These are phyloP conservation scores for Dipteronia sinensis DNA, from an alignment of 345 rosid genomes.

Conservation along the genomic window DNA sequence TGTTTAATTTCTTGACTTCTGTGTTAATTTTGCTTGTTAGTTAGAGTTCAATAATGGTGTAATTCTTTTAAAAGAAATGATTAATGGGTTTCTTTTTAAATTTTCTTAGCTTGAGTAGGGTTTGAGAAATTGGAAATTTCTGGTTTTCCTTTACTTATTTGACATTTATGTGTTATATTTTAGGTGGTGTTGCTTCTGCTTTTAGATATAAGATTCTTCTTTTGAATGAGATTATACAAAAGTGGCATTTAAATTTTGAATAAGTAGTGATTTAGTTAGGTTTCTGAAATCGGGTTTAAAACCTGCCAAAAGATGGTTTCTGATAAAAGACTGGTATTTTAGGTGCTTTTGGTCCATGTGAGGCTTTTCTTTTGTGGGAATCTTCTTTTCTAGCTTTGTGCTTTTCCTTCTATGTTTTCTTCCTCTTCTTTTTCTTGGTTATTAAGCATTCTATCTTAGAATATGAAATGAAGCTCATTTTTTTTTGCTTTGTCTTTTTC, in stretches of 20 bases:
- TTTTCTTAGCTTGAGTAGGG: background rate
- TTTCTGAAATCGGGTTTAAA: conserved; percentile 23
- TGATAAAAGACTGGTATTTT: conserved; percentile 44
- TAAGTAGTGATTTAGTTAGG: conserved; percentile 14
- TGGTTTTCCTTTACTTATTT: background rate
- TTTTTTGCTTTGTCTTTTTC: background rate
- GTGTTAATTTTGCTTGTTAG: background rate
- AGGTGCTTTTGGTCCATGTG: conserved; percentile 64
- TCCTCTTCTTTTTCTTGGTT: conserved; percentile 41
- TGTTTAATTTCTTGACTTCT: background rate
- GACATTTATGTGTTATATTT: background rate
- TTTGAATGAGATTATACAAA: conserved; percentile 18
- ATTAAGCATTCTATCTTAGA: conserved; percentile 37
- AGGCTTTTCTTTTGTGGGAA: conserved; percentile 53
- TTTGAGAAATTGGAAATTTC: background rate
- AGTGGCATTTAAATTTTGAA: conserved; percentile 22
- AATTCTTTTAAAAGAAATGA: background rate
- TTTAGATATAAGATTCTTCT: conserved; percentile 23
- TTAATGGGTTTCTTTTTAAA: background rate
- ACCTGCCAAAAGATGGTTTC: conserved; percentile 59
- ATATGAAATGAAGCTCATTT: conserved; percentile 27
- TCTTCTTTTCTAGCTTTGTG: conserved; percentile 59
- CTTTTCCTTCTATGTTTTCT: conserved; percentile 31
- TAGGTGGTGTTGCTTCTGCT: conserved; percentile 18
- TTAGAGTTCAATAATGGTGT: background rate